Evolutionary conservation across 148 eudicot species (phyloP).

Genomic region (Chenopodium berlandieri): DNA sequence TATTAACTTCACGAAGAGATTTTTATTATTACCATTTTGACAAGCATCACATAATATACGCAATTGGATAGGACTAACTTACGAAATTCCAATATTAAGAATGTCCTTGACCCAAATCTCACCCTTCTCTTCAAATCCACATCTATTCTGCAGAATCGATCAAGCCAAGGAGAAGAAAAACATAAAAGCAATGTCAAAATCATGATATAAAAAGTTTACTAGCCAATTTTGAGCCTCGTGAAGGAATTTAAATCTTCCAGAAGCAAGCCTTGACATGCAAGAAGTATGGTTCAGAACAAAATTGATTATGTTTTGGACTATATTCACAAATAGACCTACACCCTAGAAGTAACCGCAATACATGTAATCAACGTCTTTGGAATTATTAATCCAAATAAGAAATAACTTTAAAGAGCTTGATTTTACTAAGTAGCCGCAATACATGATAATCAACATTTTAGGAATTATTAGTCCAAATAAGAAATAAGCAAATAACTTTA

Average conservation of each 20-base stretch:
- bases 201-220: too few species aligned
- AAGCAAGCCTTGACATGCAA: too few species aligned
- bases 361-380: neutral
- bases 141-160: conserved; percentile 70
- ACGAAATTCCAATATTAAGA: conserved; percentile 96
- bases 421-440: neutral
- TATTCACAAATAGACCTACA: neutral
- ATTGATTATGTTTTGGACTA: neutral
- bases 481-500: neutral
- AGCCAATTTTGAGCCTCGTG: too few species aligned
- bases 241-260: too few species aligned
- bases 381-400: neutral
- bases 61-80: conserved; percentile 34
- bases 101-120: conserved; percentile 93
- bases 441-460: neutral
- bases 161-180: conserved; percentile 7
- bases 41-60: conserved; percentile 9
- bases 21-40: neutral
- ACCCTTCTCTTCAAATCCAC: conserved; percentile 95
- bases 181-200: neutral
- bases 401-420: neutral
- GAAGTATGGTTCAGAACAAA: neutral
- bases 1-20: neutral
- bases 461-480: neutral
- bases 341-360: neutral